Evolutionary conservation across 1,139 yeast genomes (phyloP).

Genomic region (Yamadazyma membranifaciens): DNA sequence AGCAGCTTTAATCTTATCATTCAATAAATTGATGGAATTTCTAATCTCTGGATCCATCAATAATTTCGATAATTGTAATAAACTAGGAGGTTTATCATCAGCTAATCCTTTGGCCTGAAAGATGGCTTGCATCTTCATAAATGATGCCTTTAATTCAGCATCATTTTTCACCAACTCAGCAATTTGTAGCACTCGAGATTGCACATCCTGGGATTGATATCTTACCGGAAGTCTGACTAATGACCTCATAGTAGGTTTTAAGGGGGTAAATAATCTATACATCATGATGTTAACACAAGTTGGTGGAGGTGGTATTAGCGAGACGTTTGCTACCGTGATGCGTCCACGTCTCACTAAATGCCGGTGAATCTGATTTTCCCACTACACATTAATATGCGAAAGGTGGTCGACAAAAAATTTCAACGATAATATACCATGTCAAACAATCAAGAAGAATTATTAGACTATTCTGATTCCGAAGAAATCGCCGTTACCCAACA

Average conservation of each 20-base stretch:
- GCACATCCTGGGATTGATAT: constrained; percentile 3
- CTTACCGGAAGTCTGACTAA: too few relatives aligned
- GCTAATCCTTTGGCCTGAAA: constrained; percentile 33
- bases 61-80: constrained; percentile 37
- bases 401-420: background rate
- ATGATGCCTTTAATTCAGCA: constrained; percentile 29
- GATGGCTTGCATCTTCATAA: constrained; percentile 31
- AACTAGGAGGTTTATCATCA: constrained; percentile 31
- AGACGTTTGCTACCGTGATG: too few relatives aligned
- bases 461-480: constrained; percentile 98
- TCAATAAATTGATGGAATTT: constrained; percentile 27
- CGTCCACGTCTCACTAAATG: too few relatives aligned
- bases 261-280: too few relatives aligned
- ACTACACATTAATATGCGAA: too few relatives aligned
- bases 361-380: background rate
- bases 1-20: constrained; percentile 31
- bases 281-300: too few relatives aligned
- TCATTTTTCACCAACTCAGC: constrained; percentile 19
- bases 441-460: constrained; percentile 98
- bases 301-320: too few relatives aligned
- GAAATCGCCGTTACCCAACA: constrained; percentile 80
- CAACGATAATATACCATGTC: constrained; percentile 42
- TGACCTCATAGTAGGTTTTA: background rate
- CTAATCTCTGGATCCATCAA: constrained; percentile 40
- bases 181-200: constrained; percentile 18